These are phyloP conservation scores for Coemansia sp. DNA, from an alignment of 192 early-diverging fungal genomes.

Conservation along the genomic window DNA sequence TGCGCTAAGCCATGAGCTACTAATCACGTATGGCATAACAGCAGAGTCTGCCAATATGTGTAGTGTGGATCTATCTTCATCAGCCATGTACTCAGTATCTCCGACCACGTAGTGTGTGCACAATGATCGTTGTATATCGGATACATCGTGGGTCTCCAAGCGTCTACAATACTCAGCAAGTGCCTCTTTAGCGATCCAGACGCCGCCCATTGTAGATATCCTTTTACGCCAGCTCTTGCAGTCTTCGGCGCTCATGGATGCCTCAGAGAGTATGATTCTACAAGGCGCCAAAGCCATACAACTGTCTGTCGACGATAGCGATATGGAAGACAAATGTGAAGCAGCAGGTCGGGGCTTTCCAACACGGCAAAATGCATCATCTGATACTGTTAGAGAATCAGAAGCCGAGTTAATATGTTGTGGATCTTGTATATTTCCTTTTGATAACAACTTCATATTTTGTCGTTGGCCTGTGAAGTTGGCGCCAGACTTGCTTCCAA, in stretches of 20 bases:
- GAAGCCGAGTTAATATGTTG: not conserved
- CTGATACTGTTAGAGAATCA: not conserved
- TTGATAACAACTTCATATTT: not conserved
- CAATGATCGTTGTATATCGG: not conserved
- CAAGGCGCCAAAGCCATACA: constrained; percentile 16
- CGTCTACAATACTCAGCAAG: not conserved
- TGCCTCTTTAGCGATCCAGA: constrained; percentile 10
- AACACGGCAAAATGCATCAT: not conserved
- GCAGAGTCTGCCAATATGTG: not conserved
- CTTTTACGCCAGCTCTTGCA: constrained; percentile 18
- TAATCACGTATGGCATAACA: constrained; percentile 1
- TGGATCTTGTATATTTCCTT: not conserved
- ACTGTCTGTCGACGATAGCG: not conserved
- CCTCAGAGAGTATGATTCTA: constrained; percentile 25
- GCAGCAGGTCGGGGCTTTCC: not conserved
- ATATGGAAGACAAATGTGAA: constrained; percentile 2
- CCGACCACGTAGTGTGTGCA: constrained; percentile 37
- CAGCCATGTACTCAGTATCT: constrained; percentile 14
- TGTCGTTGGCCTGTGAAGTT: not conserved
- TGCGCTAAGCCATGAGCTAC: constrained; percentile 20
- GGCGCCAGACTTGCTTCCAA: not conserved
- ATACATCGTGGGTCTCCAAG: not conserved
- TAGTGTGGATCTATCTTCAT: not conserved
- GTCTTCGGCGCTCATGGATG: constrained; percentile 14
- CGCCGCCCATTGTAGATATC: constrained; percentile 19